Evolutionary conservation across 202 grass and related monocot genomes (phyloP).

Genomic region (Carex arenaria): DNA sequence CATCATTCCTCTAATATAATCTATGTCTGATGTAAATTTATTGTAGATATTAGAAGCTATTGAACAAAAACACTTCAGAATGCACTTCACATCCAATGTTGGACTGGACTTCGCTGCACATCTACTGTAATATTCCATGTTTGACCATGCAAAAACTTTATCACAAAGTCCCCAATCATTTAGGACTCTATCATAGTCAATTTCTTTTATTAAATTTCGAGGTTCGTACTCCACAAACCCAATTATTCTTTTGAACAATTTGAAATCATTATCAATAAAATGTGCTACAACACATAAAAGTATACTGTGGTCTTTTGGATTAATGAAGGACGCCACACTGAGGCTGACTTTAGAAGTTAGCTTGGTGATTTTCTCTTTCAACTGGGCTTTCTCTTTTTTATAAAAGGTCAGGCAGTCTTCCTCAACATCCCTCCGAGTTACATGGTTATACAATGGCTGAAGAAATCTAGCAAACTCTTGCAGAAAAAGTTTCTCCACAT

Average conservation of each 20-base stretch:
- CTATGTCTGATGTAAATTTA: rapidly evolving
- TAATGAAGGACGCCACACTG: not conserved
- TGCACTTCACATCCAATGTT: not conserved
- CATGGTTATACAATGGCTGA: not conserved
- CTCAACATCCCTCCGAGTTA: not conserved
- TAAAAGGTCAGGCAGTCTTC: not conserved
- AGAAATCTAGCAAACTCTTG: not conserved
- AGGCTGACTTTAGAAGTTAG: constrained; percentile 3
- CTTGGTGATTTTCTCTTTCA: not conserved
- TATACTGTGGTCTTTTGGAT: no score
- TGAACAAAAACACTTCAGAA: not conserved
- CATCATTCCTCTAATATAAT: not conserved
- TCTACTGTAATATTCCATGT: no score
- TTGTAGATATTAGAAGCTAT: no score
- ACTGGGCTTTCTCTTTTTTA: not conserved
- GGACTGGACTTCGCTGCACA: no score
- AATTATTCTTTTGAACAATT: not conserved
- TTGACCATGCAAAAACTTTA: not conserved
- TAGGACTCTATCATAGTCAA: no score
- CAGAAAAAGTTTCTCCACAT: not conserved
- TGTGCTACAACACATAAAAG: not conserved
- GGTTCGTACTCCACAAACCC: no score
- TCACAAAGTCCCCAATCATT: not conserved
- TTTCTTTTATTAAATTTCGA: no score
- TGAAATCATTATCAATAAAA: constrained; percentile 2